phyloP scores from a whole-genome alignment of 2,329 filamentous ascomycete genomes.

The Beauveria medogensis region DNA sequence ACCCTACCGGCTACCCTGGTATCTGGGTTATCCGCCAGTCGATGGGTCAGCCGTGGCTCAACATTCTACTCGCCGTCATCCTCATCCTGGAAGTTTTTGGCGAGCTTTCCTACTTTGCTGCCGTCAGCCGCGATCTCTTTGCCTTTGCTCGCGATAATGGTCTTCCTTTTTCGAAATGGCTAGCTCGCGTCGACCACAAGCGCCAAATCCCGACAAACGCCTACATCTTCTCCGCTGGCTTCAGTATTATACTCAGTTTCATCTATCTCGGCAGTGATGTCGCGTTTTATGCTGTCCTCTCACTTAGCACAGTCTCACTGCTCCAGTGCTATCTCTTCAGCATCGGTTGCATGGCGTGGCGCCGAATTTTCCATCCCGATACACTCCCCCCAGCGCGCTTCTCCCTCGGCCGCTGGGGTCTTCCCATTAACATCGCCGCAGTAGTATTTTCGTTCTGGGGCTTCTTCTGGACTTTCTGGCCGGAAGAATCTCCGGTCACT shows the following conservation, averaged over 20 bases:
- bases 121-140: slow-evolving; percentile 10
- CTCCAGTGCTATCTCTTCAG: slow-evolving; percentile 15
- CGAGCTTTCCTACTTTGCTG: slow-evolving; percentile 6
- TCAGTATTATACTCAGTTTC: slow-evolving; percentile 7
- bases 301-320: slow-evolving; percentile 12
- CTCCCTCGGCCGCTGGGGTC: slow-evolving; percentile 13
- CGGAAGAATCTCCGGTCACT: slow-evolving; percentile 10
- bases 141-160: slow-evolving; percentile 9
- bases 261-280: slow-evolving; percentile 14
- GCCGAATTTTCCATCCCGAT: slow-evolving; percentile 11
- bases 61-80: not conserved
- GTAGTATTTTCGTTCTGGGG: slow-evolving; percentile 10
- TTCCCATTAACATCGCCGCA: slow-evolving; percentile 10
- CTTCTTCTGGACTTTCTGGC: slow-evolving; percentile 16
- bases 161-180: slow-evolving; percentile 10
- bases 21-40: slow-evolving; percentile 12
- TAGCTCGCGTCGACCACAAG: slow-evolving; percentile 7
- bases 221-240: slow-evolving; percentile 9
- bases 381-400: slow-evolving; percentile 13
- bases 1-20: slow-evolving; percentile 5
- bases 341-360: slow-evolving; percentile 14
- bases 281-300: slow-evolving; percentile 14
- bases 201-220: slow-evolving; percentile 12
- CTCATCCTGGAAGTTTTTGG: slow-evolving; percentile 1
- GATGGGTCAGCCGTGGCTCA: slow-evolving; percentile 6